A percentile compares a stretch with the other conserved stretches of the same genome.
These are phyloP conservation scores for Ceratocystis diversiconidia DNA, from an alignment of 2,329 filamentous ascomycete genomes.

Conservation along the genomic window DNA sequence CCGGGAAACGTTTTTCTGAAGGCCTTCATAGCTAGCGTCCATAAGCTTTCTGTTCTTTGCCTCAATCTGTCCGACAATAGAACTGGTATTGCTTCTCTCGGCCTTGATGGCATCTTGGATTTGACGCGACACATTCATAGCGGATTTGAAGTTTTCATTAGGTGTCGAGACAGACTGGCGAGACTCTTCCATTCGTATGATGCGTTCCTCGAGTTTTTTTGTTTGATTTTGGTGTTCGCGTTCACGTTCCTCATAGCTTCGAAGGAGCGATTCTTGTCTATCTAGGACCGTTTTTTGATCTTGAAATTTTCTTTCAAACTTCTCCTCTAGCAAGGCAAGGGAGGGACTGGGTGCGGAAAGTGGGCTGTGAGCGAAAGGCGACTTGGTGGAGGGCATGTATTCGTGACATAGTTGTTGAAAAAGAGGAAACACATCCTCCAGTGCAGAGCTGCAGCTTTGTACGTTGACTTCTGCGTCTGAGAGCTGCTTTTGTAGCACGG, in stretches of 20 bases:
- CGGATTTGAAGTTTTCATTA: neutral
- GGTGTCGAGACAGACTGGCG: neutral
- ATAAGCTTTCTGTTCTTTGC: neutral
- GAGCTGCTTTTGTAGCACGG: constrained; percentile 1
- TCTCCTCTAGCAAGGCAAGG: neutral
- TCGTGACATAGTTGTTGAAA: neutral
- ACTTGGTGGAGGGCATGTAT: neutral
- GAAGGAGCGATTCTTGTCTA: neutral
- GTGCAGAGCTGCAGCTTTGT: neutral
- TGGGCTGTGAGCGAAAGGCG: neutral
- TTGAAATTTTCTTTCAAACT: neutral
- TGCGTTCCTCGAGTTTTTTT: neutral
- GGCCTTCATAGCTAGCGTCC: neutral
- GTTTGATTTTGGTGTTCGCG: neutral
- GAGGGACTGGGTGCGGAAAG: neutral
- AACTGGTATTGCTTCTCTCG: neutral
- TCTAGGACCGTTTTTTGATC: neutral
- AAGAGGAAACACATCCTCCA: neutral
- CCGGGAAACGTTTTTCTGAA: neutral
- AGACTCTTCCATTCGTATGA: neutral
- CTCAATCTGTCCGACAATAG: neutral
- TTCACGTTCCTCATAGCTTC: neutral
- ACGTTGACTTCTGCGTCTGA: neutral
- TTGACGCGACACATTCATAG: neutral
- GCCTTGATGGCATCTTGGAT: neutral